A percentile compares a stretch with the other conserved stretches of the same genome.
Evolutionary conservation across 2,329 filamentous ascomycete genomes (phyloP).

Genomic region (Aspergillus sp.): DNA sequence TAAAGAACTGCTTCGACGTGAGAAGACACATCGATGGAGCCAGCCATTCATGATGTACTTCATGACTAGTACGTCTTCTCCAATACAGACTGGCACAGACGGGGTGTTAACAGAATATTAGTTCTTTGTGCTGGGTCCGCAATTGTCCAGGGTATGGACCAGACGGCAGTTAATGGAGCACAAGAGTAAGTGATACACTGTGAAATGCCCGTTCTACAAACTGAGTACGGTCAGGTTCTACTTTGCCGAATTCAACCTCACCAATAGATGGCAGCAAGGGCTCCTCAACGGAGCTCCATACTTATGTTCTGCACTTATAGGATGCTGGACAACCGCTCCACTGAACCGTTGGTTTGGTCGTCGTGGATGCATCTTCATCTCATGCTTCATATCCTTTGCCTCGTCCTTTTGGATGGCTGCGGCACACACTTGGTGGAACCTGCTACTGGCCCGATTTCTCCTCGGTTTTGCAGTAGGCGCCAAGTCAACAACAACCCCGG

Average conservation of each 20-base stretch:
- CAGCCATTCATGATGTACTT: constrained; percentile 21
- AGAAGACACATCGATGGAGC: constrained; percentile 16
- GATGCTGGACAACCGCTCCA: neutral
- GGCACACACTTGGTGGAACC: constrained; percentile 69
- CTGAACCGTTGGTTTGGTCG: constrained; percentile 44
- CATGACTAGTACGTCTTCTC: constrained; percentile 10
- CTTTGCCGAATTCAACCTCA: neutral
- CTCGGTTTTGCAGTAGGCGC: constrained; percentile 63
- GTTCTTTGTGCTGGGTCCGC: neutral
- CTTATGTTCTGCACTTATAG: neutral
- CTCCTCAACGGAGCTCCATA: neutral
- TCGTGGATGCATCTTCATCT: constrained; percentile 72
- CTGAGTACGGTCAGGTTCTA: neutral
- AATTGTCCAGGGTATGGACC: neutral
- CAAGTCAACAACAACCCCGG: neutral
- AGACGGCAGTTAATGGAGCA: neutral
- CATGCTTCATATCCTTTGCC: constrained; percentile 67
- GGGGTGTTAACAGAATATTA: neutral
- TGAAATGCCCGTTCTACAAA: neutral
- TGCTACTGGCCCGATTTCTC: constrained; percentile 69
- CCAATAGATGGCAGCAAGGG: neutral
- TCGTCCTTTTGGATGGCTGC: constrained; percentile 61
- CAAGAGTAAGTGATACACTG: neutral
- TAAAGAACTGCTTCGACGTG: constrained; percentile 11
- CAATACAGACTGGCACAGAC: neutral